Conservation (phyloP, 306 rosid species). For the Trifolium repens region DNA sequence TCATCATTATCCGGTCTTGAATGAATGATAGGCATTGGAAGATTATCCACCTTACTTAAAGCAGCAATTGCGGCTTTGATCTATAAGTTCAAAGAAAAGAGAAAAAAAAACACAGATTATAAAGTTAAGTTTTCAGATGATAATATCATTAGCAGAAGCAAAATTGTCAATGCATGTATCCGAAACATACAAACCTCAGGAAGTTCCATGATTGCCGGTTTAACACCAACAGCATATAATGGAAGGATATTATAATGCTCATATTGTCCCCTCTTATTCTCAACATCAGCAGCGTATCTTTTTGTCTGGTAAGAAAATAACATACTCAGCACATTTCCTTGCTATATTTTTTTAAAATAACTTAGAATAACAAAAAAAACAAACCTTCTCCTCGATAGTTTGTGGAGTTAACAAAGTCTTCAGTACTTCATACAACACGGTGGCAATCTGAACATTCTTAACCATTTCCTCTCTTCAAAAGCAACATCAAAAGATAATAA, state of each 20-base stretch:
- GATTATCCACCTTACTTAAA: constrained; percentile 64
- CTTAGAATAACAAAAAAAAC: constrained; percentile 37
- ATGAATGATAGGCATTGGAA: constrained; percentile 73
- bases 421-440: constrained; percentile 80
- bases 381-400: constrained; percentile 65
- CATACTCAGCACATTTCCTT: constrained; percentile 29
- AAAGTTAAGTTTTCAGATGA: constrained; percentile 5
- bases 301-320: constrained; percentile 60
- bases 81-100: constrained; percentile 49
- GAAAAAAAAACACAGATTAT: constrained; percentile 4
- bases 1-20: constrained; percentile 44
- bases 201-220: constrained; percentile 86
- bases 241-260: constrained; percentile 92
- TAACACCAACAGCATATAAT: constrained; percentile 78
- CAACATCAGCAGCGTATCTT: constrained; percentile 69
- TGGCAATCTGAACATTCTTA: constrained; percentile 74
- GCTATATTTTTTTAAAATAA: background rate
- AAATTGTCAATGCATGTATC: constrained; percentile 26
- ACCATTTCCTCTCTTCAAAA: constrained; percentile 93
- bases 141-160: constrained; percentile 13
- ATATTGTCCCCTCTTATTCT: constrained; percentile 62
- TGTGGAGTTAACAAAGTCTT: constrained; percentile 52
- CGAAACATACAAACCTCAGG: constrained; percentile 73
- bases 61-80: constrained; percentile 80
- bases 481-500: constrained; percentile 39